phyloP scores from a whole-genome alignment of 768 basidiomycete genomes.

The Tephrocybe sp. region DNA sequence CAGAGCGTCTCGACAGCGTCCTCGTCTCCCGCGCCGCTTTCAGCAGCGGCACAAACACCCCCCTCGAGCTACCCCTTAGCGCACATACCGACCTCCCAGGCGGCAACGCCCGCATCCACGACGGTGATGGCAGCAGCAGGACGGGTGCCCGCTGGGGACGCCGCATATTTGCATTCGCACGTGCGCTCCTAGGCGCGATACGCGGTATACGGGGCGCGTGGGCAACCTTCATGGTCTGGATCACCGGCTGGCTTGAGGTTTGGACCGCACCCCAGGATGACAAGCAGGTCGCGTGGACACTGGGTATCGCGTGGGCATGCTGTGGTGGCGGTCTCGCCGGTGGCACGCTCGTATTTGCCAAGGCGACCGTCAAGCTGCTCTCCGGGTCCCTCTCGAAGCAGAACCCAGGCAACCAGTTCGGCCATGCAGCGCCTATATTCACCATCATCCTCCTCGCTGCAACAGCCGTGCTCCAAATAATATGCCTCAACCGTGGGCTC shows the following conservation, averaged over 20 bases:
- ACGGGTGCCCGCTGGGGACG: background rate
- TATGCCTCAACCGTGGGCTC: conserved; percentile 89
- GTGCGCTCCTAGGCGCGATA: conserved; percentile 13
- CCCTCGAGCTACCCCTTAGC: background rate
- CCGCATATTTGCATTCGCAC: conserved; percentile 1
- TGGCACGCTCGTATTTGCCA: conserved; percentile 81
- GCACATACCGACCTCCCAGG: background rate
- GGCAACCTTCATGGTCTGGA: conserved; percentile 46
- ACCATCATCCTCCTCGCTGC: conserved; percentile 63
- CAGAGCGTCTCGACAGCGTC: conserved; percentile 71
- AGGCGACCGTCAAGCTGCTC: conserved; percentile 75
- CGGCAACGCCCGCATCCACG: conserved; percentile 5
- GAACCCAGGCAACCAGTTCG: conserved; percentile 86
- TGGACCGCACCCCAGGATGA: conserved; percentile 85
- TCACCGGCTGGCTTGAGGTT: conserved; percentile 63
- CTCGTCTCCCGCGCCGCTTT: conserved; percentile 41
- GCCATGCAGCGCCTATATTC: conserved; percentile 78
- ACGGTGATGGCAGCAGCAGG: no score
- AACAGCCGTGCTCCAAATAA: conserved; percentile 88
- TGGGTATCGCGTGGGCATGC: conserved; percentile 94
- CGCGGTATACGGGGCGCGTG: conserved; percentile 39
- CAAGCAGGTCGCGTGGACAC: conserved; percentile 82
- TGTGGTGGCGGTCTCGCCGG: conserved; percentile 91
- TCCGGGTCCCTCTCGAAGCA: conserved; percentile 75
- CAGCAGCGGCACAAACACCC: background rate